Evolutionary conservation across 768 basidiomycete species (phyloP), one percentile per base, ranked within the genome.

Genomic region (Podaxis pistillaris): DNA sequence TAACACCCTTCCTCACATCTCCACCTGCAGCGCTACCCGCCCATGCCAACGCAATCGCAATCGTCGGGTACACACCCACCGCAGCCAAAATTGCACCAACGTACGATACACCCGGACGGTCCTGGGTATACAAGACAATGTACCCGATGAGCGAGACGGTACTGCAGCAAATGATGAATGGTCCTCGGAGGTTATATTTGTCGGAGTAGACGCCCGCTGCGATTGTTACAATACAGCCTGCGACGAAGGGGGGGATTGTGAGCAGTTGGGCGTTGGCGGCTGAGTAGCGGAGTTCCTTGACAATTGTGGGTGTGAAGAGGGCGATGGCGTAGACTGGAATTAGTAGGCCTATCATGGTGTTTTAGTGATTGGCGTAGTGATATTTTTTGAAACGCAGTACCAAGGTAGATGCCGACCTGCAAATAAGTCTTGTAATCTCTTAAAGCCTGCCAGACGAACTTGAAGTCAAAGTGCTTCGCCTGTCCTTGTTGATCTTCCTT

Each of bases 11-110:
- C 19, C 83, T 81, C 54, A 82, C 63, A 66, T 84, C 84, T 24
- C 86, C 84, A 24, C 86, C 86, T 0, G 82, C 79, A 58, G 85
- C 83, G 7, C 81, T 81, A 1, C 79, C 77, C 1, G 75, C 80
- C 86, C 86, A 88, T 38, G 84, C 83, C 1, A 87, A 69, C 28
- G 69, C 68, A 19, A 85, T 68, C 1, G 78, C 73, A 56, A 86
- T 75, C 5, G 78, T 79, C 0, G 86, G 83, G 66, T 73, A 86
- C 5, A 84, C 79, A 19, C 86, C 86, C 19, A 76, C 70, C 3
- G 84, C 81, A 28, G 83, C 80, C 44, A 87, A 70, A 33, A 86
- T 60, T 4, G 81, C 72, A 1, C 82, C 86, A 7, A 73, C 70
- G 65, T 86, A 87, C 2, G 73, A 81, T 57, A 69, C 77, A 6